Conservation (phyloP, 176 grass and related monocot genomes). For the Eragrostis nindensis region DNA sequence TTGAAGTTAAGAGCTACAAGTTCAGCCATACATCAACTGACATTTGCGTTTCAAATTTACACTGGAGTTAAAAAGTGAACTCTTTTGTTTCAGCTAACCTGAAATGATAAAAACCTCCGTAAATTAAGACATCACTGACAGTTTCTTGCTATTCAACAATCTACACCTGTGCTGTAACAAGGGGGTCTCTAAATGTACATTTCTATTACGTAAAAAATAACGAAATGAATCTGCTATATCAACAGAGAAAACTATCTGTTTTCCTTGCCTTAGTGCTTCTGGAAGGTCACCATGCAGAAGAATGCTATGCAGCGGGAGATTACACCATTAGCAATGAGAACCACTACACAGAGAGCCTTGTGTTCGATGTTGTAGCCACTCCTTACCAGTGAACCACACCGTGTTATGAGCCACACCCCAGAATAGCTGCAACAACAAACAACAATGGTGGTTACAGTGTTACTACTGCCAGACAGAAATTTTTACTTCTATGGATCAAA, state of each 20-base stretch:
- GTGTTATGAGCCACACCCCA: slow-evolving; percentile 69
- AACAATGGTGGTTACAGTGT: neutral
- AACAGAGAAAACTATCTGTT: neutral
- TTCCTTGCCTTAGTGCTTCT: slow-evolving; percentile 52
- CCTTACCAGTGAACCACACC: slow-evolving; percentile 58
- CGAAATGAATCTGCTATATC: neutral
- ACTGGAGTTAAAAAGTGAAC: neutral
- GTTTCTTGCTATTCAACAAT: slow-evolving; percentile 32
- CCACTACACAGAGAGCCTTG: slow-evolving; percentile 50
- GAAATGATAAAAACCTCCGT: slow-evolving; percentile 7
- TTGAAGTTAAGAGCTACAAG: slow-evolving; percentile 6
- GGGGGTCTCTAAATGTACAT: slow-evolving; percentile 41
- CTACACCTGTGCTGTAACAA: slow-evolving; percentile 33
- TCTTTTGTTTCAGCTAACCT: slow-evolving; percentile 25
- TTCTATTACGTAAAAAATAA: slow-evolving; percentile 34
- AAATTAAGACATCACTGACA: slow-evolving; percentile 38
- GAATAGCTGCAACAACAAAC: slow-evolving; percentile 53
- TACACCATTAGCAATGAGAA: slow-evolving; percentile 58
- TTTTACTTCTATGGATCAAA: neutral
- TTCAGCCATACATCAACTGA: neutral
- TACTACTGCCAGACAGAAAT: neutral
- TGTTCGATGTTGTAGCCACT: slow-evolving; percentile 66
- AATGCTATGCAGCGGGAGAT: slow-evolving; percentile 67
- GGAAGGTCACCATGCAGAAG: slow-evolving; percentile 74
- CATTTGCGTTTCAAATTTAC: slow-evolving; percentile 33